Evolutionary conservation across 164 flowering plant genomes (phyloP).

Genomic region (Pachysandra terminalis): DNA sequence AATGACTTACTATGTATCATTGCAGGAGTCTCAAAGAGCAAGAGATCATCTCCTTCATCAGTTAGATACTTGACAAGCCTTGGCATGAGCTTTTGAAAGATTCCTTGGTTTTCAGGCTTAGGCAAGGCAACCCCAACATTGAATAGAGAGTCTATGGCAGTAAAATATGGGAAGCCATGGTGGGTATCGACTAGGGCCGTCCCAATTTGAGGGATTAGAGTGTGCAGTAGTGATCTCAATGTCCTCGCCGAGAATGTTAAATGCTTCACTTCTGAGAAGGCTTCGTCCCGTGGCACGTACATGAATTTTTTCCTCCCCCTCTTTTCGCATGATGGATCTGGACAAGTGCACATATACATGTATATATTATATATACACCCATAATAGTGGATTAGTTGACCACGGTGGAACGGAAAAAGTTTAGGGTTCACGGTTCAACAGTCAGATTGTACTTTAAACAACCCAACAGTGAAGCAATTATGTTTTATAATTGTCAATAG

Average conservation of each 20-base stretch:
- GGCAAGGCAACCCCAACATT: constrained; percentile 24
- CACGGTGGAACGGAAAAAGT: too few species aligned
- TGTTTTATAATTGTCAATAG: too few species aligned
- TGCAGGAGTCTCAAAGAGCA: constrained; percentile 39
- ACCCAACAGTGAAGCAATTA: too few species aligned
- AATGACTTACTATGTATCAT: constrained; percentile 17
- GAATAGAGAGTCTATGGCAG: constrained; percentile 31
- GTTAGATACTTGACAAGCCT: constrained; percentile 17
- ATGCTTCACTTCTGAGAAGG: constrained; percentile 30
- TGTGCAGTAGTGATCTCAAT: constrained; percentile 17
- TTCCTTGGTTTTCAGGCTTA: background rate
- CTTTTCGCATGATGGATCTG: constrained; percentile 34
- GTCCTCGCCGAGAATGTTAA: constrained; percentile 14
- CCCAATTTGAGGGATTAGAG: constrained; percentile 24
- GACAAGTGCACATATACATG: background rate
- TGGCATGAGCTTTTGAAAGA: constrained; percentile 14
- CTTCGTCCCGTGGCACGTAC: constrained; percentile 45
- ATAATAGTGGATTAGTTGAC: too few species aligned
- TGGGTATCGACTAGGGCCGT: constrained; percentile 5
- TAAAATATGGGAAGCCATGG: constrained; percentile 32
- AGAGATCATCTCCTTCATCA: constrained; percentile 8
- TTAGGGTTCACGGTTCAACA: too few species aligned
- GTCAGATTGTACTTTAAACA: too few species aligned
- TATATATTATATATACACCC: too few species aligned
- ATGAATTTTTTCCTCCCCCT: background rate